Evolutionary conservation across 2,329 filamentous ascomycete species (phyloP), one percentile per base, ranked within the genome.

Genomic region (Coleophoma crateriformis): DNA sequence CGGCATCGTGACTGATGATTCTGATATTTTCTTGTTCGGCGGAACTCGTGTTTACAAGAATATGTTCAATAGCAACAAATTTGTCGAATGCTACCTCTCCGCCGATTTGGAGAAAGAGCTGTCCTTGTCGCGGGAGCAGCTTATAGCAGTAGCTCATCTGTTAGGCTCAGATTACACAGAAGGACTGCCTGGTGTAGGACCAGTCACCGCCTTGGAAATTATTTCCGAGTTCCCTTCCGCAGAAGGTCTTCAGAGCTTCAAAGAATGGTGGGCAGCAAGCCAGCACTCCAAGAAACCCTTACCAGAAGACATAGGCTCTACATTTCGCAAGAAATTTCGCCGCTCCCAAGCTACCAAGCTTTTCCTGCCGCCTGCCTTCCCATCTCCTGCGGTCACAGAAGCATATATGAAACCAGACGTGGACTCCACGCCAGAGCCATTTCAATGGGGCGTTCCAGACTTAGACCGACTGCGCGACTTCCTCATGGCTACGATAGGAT

Each of bases 21-120:
- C 88, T 3, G 94, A 99, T 72, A 95, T 86, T 1, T 99, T 99
- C 63, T 79, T 99, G 1, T 99, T 99, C 67, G 95, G 94, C 15
- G 95, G 94, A 35, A 99, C 90, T 0, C 79, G 92, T 15, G 87
- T 99, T 19, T 99, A 99, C 76, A 99, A 99, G 68, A 99, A 99
- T 73, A 95, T 99, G 90, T 99, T 99, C 76, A 99, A 96, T 68
- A 86, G 90, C 60, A 94, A 94, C 67, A 99, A 99, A 66, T 95
- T 90, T 60, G 94, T 99, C 39, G 94, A 99, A 70, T 97, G 94
- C 69, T 99, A 97, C 64, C 78, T 99, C 10, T 72, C 84, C 2
- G 75, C 74, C 0, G 94, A 99, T 62, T 75, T 99, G 0, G 89
- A 95, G 61, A 87, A 87, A 59, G 95, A 99, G 60, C 85, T 96